Base-by-base conservation (phyloP, 441 rosid species). In the Adansonia madagascariensis region DNA sequence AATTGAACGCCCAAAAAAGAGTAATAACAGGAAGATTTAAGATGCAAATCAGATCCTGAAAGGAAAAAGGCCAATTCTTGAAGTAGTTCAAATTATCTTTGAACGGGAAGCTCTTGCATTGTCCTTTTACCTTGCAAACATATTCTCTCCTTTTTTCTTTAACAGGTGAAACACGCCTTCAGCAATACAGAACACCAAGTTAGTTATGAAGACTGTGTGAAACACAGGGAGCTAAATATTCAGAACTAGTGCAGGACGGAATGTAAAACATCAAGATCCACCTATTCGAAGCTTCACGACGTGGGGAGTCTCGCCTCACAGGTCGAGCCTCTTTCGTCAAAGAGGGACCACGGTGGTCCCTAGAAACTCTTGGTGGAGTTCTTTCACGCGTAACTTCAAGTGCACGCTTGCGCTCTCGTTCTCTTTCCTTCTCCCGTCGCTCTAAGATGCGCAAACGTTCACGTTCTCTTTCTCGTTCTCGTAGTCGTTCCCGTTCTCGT, bases 141-240 rank as follows among this genome's bases (percentile, higher is more conserved):
- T 96, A 94, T 82, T 94, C 98, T 86, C 98, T 94, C 85, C 97
- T 90, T 91, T 92, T 88, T 84, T 95, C 97, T 88, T 88, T 93
- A 89, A 89, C 80, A 50, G 97, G 97, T 90, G 99, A 88, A 82
- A 81, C 92, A 75, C 93, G 98, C 99, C 98, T 94, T 96, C 99
- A 96, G 92, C 93, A 94, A 87, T 90, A 91, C 86, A 94, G 94
- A 96, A 88, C 84, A 94, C 65, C 84, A 86, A 88, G 94, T 92
- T 88, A 94, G 98, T 89, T 80, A 72, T 35, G 86, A 82, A 83
- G 87, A 88, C 67, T 81, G 84, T 84, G 86, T 85, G 89, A 90
- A 77, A 85, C 73, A 86, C 81, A 88, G 80, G 82, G 79, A 77
- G 89, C 91, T 80, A 88, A 74, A 90, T 71, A 88, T 94, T 91